These are phyloP conservation scores for Zymoseptoria ardabiliae DNA, from an alignment of 2,329 filamentous ascomycete species.

Conservation along the genomic window DNA sequence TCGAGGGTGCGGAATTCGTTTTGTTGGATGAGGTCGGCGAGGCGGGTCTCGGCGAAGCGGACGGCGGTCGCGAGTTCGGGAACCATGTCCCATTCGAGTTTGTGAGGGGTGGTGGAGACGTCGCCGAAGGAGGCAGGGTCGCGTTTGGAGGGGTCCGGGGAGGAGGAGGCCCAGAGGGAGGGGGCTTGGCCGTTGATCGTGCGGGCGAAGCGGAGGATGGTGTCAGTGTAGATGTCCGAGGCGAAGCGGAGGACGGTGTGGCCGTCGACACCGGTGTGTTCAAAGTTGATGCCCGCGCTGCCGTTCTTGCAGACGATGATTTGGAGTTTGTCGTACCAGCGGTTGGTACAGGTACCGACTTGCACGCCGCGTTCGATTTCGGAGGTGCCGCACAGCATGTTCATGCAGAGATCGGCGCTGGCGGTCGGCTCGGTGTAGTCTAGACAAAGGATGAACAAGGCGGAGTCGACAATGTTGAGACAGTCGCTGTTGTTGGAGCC, in stretches of 20 bases:
- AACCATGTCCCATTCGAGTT: slow-evolving; percentile 95
- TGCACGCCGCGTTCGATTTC: slow-evolving; percentile 89
- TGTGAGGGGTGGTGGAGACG: slow-evolving; percentile 87
- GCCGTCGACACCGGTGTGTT: slow-evolving; percentile 95
- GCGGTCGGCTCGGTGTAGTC: slow-evolving; percentile 83
- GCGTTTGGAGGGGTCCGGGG: slow-evolving; percentile 85
- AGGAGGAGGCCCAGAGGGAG: slow-evolving; percentile 81
- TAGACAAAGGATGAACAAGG: slow-evolving; percentile 83
- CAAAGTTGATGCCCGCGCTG: slow-evolving; percentile 97
- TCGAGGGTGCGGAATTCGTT: slow-evolving; percentile 93
- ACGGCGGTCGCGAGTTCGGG: slow-evolving; percentile 86
- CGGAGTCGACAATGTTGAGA: slow-evolving; percentile 89
- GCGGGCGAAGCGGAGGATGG: slow-evolving; percentile 87
- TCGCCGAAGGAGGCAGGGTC: slow-evolving; percentile 88
- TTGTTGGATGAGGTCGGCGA: slow-evolving; percentile 91
- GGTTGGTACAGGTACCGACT: slow-evolving; percentile 93
- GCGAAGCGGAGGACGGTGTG: slow-evolving; percentile 95
- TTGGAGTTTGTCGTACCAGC: slow-evolving; percentile 98
- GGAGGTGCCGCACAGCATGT: slow-evolving; percentile 95
- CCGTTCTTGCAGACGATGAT: slow-evolving; percentile 99
- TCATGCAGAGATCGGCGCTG: slow-evolving; percentile 82
- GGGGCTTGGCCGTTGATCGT: slow-evolving; percentile 93
- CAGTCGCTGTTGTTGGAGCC: slow-evolving; percentile 94
- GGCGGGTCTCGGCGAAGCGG: slow-evolving; percentile 87
- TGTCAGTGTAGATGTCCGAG: slow-evolving; percentile 94